These are phyloP conservation scores for Hypocreales sp. DNA, from an alignment of 2,329 filamentous ascomycete species.

Conservation along the genomic window DNA sequence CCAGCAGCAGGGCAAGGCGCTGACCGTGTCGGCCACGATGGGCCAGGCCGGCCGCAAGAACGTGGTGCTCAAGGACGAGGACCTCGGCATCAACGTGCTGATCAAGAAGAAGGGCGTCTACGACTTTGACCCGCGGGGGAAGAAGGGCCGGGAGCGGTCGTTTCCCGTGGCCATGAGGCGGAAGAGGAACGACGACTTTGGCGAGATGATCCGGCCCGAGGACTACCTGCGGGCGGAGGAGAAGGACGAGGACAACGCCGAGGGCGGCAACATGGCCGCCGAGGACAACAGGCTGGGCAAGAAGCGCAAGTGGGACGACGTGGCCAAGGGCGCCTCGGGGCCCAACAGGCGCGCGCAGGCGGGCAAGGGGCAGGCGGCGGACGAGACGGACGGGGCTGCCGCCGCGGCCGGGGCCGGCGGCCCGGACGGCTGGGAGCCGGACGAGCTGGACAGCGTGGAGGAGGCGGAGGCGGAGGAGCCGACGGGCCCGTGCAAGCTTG, in stretches of 20 bases:
- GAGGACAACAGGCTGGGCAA: slow-evolving; percentile 58
- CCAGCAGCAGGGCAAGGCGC: slow-evolving; percentile 78
- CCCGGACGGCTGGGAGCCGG: slow-evolving; percentile 18
- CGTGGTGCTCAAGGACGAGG: slow-evolving; percentile 72
- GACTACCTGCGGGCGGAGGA: slow-evolving; percentile 91
- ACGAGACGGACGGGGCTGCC: slow-evolving; percentile 25
- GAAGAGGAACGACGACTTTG: slow-evolving; percentile 77
- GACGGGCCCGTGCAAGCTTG: slow-evolving; percentile 59
- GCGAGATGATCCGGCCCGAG: slow-evolving; percentile 83
- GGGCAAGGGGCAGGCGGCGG: slow-evolving; percentile 24
- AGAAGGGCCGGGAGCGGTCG: slow-evolving; percentile 82
- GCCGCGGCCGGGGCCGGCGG: slow-evolving; percentile 15
- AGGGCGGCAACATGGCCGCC: slow-evolving; percentile 20
- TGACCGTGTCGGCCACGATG: slow-evolving; percentile 77
- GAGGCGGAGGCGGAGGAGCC: slow-evolving; percentile 35
- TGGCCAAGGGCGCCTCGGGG: slow-evolving; percentile 17
- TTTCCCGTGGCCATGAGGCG: slow-evolving; percentile 76
- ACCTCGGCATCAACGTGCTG: slow-evolving; percentile 81
- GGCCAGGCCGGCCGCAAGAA: slow-evolving; percentile 77
- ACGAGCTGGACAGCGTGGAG: slow-evolving; percentile 43
- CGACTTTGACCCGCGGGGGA: slow-evolving; percentile 82
- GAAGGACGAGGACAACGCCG: slow-evolving; percentile 58
- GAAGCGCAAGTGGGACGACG: slow-evolving; percentile 87
- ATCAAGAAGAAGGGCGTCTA: slow-evolving; percentile 81
- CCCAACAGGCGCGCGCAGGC: slow-evolving; percentile 45